phyloP scores from a whole-genome alignment of 2,329 filamentous ascomycete species.

The Elsinoe arachidis region DNA sequence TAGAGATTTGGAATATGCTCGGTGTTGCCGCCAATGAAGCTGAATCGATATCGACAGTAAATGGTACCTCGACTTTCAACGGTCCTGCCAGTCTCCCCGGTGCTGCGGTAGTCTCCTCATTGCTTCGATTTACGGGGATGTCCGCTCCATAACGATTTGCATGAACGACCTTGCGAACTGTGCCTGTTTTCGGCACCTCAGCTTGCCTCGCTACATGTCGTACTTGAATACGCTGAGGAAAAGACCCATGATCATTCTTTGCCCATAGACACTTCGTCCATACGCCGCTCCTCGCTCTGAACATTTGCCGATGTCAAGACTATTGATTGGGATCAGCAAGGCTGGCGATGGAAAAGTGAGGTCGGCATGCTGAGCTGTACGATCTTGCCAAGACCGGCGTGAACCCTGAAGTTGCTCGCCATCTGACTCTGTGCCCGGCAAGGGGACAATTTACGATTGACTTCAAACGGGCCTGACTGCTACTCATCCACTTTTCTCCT shows the following conservation, averaged over 20 bases:
- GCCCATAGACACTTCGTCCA: background rate
- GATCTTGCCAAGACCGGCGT: background rate
- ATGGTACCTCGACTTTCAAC: background rate
- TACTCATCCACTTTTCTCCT: background rate
- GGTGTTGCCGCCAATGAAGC: background rate
- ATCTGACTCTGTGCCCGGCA: background rate
- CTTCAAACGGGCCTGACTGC: background rate
- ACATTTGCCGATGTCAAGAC: background rate
- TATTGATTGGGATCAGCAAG: background rate
- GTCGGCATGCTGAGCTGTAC: background rate
- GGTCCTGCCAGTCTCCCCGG: background rate
- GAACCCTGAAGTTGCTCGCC: background rate
- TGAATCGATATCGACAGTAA: background rate
- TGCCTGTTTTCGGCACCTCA: background rate
- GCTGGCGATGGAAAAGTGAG: background rate
- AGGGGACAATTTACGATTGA: constrained; percentile 8
- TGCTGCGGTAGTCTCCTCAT: background rate
- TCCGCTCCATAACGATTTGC: background rate
- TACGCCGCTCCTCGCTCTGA: background rate
- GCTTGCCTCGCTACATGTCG: too few relatives aligned
- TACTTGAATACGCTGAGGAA: too few relatives aligned
- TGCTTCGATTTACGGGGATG: too few relatives aligned
- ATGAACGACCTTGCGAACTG: background rate
- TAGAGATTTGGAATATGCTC: background rate
- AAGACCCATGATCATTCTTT: too few relatives aligned